Base-by-base conservation (phyloP, 306 rosid genomes). In the Castanea sativa region DNA sequence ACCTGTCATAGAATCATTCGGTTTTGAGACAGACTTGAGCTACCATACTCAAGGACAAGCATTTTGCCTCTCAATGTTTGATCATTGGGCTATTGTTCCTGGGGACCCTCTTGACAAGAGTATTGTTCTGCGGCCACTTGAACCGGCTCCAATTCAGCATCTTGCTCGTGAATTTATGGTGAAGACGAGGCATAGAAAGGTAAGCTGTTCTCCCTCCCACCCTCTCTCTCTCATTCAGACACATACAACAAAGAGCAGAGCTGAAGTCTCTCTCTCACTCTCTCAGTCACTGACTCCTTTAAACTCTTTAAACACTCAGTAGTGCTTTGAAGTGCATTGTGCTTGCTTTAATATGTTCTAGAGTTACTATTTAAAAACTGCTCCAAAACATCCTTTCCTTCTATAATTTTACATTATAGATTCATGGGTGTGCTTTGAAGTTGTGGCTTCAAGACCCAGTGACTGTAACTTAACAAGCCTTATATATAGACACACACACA, bases 151-250 rank as follows among this genome's bases (percentile, higher is more conserved):
- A 21, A 88, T 95, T 73, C 99, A 95, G 83, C 99, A 95, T 73
- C 97, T 95, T 76, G 99, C 98, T 41, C 99, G 98, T 20, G 99
- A 95, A 77, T 95, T 95, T 80, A 95, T 95, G 99, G 99, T 95
- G 23, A 95, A 95, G 88, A 95, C 97, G 49, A 88, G 99, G 83
- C 98, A 98, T 75, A 89, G 99, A 76, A 95, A 95, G 98, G 99
- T 95, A 89, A 33, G 29, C 27, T 21, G 41, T 58, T 71, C 32
- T 72, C 71, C 59, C 12, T 23, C 45, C 8, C 2, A 6, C 2
- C 20, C 20, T 59, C 51, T 86, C 29, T 43, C 11, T 65, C 21
- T 21, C 45, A 61, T 3, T 43, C 59, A 65, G 29, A 59, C 12
- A 1, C 11, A 59, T 21, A 59, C 5, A 11, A 23, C 65, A 59